Conservation (phyloP, 768 basidiomycete genomes). For the Lactarius quietus region DNA sequence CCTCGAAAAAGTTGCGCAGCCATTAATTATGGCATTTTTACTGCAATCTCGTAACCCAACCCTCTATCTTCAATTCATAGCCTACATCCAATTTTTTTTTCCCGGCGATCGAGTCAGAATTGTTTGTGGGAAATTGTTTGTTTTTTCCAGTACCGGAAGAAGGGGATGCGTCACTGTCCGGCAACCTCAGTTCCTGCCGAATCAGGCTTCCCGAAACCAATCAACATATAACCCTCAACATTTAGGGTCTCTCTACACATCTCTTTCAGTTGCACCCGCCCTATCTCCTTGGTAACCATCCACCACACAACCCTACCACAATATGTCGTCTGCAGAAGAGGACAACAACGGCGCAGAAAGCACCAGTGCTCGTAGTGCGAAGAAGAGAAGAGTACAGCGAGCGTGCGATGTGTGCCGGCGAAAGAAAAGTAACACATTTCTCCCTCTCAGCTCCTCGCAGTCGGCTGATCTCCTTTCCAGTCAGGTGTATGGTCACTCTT, state of each 20-base stretch:
- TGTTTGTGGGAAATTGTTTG: not conserved
- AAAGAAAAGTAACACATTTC: slow-evolving; percentile 66
- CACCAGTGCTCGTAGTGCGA: slow-evolving; percentile 38
- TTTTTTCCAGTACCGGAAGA: not conserved
- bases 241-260: slow-evolving; percentile 13
- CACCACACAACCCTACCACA: not conserved
- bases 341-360: slow-evolving; percentile 49
- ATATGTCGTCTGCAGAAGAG: slow-evolving; percentile 66
- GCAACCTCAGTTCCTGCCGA: not conserved
- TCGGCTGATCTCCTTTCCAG: slow-evolving; percentile 34
- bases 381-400: slow-evolving; percentile 71
- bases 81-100: not conserved
- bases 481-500: slow-evolving; percentile 52
- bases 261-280: not conserved
- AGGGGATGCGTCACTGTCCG: slow-evolving; percentile 14
- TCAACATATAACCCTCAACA: not conserved
- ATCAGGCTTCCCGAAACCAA: not conserved
- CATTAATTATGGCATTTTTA: no score
- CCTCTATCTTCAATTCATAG: not conserved
- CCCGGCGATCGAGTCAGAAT: not conserved
- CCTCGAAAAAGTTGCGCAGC: not conserved
- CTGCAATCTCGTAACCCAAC: not conserved
- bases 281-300: not conserved
- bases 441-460: slow-evolving; percentile 12
- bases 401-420: slow-evolving; percentile 81